Base-by-base conservation (phyloP, 2,329 filamentous ascomycete genomes). In the Elsinoe perseae region DNA sequence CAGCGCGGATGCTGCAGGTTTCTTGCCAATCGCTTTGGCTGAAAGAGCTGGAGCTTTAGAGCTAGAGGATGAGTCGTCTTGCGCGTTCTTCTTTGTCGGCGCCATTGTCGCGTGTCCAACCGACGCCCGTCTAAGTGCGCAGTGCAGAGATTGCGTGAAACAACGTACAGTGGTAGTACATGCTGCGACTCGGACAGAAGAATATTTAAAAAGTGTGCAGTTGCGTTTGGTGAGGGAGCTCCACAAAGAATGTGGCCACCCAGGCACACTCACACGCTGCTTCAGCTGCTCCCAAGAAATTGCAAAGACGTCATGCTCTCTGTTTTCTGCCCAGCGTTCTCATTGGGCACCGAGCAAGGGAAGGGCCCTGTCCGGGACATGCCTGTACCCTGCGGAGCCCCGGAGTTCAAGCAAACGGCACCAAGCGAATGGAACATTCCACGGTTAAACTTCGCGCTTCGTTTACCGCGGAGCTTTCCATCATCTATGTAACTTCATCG, bases 21-120 rank as follows among this genome's bases (percentile, higher is more conserved):
- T 56, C 40, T 56, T 56, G 25, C 53, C 53, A 30, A 44, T 12
- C 10, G 53, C 53, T 25, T 56, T 56, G 18, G 53, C 42, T 25
- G 53, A 56, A 12, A 18, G 38, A 20, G 21, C 28, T 18, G 40
- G 53, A 7, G 53, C 40, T 34, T 44, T 44, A 8, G 53, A 56
- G 53, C 53, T 48, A 23, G 53, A 32, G 25, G 53, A 56, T 23
- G 53, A 56, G 53, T 56, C 53, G 40, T 56, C 53, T 30, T 56
- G 53, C n/a, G 40, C 28, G 28, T 16, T 42, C 40, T 36, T 56
- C 40, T 48, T 56, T 14, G 40, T 36, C 1, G 53, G 53, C 6
- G 53, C 53, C 53, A 56, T 56, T 34, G 30, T 34, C 28, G 44
- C 44, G 44, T 50, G 44, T 50, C 40, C 32, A 14, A 14, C 4